A percentile compares a stretch with the other conserved stretches of the same genome.
Conservation (phyloP, 805 yeast genomes). For the Metschnikowia koreensis region DNA sequence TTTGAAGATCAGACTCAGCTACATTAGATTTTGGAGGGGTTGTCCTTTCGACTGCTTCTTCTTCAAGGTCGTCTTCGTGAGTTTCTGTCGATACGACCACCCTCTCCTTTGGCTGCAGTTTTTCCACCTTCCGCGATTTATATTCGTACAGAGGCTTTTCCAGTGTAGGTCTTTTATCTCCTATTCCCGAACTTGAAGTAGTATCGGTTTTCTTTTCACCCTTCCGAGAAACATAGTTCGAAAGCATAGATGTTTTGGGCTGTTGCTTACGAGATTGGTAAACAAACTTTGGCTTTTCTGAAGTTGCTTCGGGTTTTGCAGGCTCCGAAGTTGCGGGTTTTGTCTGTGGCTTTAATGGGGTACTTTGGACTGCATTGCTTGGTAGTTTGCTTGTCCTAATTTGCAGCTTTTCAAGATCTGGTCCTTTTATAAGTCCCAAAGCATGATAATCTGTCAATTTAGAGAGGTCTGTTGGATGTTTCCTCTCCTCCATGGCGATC, state of each 20-base stretch:
- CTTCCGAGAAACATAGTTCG: conserved; percentile 18
- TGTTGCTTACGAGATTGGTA: conserved; percentile 18
- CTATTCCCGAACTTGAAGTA: background rate
- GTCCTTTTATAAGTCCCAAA: conserved; percentile 36
- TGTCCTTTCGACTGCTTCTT: background rate
- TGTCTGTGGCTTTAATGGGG: background rate
- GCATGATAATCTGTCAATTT: conserved; percentile 20
- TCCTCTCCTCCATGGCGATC: conserved; percentile 18
- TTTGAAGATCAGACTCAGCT: conserved; percentile 10
- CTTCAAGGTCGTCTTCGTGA: conserved; percentile 1
- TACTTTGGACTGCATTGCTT: background rate
- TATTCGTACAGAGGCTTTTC: conserved; percentile 22
- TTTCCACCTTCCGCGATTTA: conserved; percentile 36
- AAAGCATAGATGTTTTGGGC: conserved; percentile 10
- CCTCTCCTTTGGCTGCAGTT: conserved; percentile 32
- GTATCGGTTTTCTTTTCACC: conserved; percentile 5
- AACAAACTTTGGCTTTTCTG: conserved; percentile 10
- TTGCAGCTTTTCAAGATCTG: conserved; percentile 13
- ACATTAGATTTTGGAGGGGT: conserved; percentile 1
- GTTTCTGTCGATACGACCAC: conserved; percentile 32
- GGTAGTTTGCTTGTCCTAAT: background rate
- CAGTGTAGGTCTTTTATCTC: conserved; percentile 1
- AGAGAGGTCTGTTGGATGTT: conserved; percentile 15
- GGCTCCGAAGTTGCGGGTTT: background rate
- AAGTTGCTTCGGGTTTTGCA: background rate